Evolutionary conservation across 225 moss, liverwort and hornwort genomes (phyloP).

Genomic region (Rhytidiadelphus loreus): DNA sequence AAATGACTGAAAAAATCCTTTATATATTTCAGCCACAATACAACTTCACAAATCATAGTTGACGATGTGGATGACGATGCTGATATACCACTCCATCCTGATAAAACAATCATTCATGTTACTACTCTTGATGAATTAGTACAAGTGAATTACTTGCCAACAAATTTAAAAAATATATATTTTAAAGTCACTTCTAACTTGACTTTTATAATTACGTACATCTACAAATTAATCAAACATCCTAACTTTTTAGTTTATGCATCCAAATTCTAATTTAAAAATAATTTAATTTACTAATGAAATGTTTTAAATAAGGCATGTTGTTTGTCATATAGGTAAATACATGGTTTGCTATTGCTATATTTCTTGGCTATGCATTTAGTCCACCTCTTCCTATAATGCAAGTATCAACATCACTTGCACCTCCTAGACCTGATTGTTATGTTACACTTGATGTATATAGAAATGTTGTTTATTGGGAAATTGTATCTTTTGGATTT

Average conservation of each 20-base stretch:
- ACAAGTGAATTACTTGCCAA: conserved; percentile 12
- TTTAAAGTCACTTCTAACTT: not conserved
- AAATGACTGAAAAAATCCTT: not conserved
- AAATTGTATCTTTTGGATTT: conserved; percentile 63
- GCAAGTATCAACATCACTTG: conserved; percentile 26
- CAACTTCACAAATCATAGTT: not conserved
- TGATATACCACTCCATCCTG: conserved; percentile 4
- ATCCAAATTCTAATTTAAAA: not conserved
- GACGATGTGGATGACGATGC: not conserved
- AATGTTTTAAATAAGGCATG: not conserved
- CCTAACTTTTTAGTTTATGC: not conserved
- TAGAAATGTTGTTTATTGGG: conserved; percentile 58
- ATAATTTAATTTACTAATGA: not conserved
- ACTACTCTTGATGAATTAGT: conserved; percentile 82
- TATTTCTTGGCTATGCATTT: conserved; percentile 65
- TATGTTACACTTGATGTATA: conserved; percentile 40
- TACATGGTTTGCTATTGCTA: conserved; percentile 66
- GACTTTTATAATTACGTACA: not conserved
- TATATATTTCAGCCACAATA: not conserved
- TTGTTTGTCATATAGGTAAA: not conserved
- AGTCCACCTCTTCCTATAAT: conserved; percentile 26
- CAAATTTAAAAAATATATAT: not conserved
- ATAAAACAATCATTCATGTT: conserved; percentile 63
- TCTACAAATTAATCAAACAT: not conserved
- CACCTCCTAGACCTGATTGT: conserved; percentile 26